Evolutionary conservation across 805 yeast genomes (phyloP), one percentile per base, ranked within the genome.

Genomic region (Scheffersomyces lignosus): DNA sequence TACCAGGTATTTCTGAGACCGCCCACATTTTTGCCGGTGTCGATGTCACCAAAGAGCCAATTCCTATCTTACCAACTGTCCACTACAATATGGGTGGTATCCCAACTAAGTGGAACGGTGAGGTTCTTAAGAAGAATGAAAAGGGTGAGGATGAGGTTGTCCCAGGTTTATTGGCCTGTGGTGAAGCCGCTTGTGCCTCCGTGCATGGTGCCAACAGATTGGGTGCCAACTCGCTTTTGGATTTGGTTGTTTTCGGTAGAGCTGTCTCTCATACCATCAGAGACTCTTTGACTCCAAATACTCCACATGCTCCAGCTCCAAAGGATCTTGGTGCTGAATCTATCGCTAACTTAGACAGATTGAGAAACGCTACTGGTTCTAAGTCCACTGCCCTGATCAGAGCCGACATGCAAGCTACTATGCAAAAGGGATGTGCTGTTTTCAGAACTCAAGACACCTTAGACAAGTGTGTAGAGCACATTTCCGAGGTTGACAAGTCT

Each of bases 31-130:
- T 91, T 60, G 98, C 99, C 33, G 99, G 99, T 77, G 99, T 91
- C 49, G 99, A 91, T 70, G 98, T 91, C 49, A 93, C 99, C 42
- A 93, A 93, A 75, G 97, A 91, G 73, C 99, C 99, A 60, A 93
- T 93, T 64, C 99, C 98, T 55, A 90, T 91, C 55, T 70, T 93
- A 54, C 99, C 99, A 55, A 91, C 99, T 49, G 99, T 93, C 44
- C 99, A 91, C 72, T 91, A 93, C 77, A 91, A 91, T 72, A 91
- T 91, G 99, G 99, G 99, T 70, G 98, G 98, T 81, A 87, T 91
- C 51, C 99, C 99, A 66, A 93, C 99, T 51, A 87, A 84, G 67
- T 93, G 88, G 85, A 86, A 83, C 49, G 99, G 98, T 75, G 97
- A 91, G 73, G 97, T 81, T 36, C 63, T 91, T 46, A 87, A 87